These are phyloP conservation scores for Fonsecaea nubica DNA, from an alignment of 2,329 filamentous ascomycete genomes.

Conservation along the genomic window DNA sequence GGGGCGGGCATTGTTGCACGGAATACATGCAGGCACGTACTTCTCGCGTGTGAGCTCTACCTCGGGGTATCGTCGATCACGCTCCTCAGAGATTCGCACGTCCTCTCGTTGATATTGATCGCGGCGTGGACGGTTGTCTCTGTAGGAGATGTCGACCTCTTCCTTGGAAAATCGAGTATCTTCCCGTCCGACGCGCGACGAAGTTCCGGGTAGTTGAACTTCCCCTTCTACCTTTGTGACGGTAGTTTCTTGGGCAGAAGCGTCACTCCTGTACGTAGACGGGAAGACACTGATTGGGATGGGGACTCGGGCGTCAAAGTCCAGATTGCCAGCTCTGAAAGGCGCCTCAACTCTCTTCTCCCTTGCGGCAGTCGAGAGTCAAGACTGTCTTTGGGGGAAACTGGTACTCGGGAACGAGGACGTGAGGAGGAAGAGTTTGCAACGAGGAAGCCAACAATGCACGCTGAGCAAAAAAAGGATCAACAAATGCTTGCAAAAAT, in stretches of 20 bases:
- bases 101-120: conserved; percentile 61
- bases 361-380: conserved; percentile 44
- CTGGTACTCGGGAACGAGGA: background rate
- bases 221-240: conserved; percentile 87
- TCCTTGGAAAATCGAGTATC: conserved; percentile 79
- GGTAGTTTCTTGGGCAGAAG: conserved; percentile 67
- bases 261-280: conserved; percentile 88
- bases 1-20: conserved; percentile 33
- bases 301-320: conserved; percentile 75
- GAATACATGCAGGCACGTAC: conserved; percentile 48
- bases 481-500: conserved; percentile 1
- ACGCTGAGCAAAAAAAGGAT: conserved; percentile 12
- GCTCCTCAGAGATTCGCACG: conserved; percentile 47
- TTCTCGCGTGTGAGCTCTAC: conserved; percentile 59
- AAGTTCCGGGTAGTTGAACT: conserved; percentile 70
- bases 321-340: conserved; percentile 40
- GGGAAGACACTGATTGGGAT: conserved; percentile 99
- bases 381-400: conserved; percentile 38
- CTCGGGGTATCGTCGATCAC: conserved; percentile 52
- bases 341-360: conserved; percentile 42
- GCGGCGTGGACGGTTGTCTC: conserved; percentile 68
- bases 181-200: conserved; percentile 95
- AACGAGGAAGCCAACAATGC: conserved; percentile 20
- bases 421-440: conserved; percentile 2
- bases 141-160: conserved; percentile 83